phyloP scores from a whole-genome alignment of 2,329 filamentous ascomycete genomes.

The Colletotrichum viniferum region DNA sequence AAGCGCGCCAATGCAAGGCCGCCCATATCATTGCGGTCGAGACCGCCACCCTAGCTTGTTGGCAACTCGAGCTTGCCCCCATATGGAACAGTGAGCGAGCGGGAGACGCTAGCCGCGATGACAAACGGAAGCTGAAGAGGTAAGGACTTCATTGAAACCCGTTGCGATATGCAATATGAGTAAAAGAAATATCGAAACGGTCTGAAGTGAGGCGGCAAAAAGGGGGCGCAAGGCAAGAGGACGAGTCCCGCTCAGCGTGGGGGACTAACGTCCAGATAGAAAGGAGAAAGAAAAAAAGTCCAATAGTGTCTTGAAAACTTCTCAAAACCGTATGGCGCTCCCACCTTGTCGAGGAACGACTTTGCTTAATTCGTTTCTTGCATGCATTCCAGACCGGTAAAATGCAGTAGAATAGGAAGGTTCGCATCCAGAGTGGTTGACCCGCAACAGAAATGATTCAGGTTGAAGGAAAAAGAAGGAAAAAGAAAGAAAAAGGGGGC shows the following conservation, averaged over 20 bases:
- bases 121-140: background rate
- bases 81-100: background rate
- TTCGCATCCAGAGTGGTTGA: background rate
- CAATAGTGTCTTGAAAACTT: background rate
- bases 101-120: background rate
- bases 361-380: background rate
- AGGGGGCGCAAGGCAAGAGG: background rate
- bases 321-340: background rate
- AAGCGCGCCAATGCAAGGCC: background rate
- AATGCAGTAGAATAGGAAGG: background rate
- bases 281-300: background rate
- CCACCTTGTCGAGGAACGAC: background rate
- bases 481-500: slow-evolving; percentile 9
- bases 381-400: background rate
- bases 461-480: background rate
- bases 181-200: background rate
- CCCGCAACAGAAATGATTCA: background rate
- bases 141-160: background rate
- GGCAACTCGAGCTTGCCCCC: background rate
- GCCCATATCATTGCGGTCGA: background rate
- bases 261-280: background rate
- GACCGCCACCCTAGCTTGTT: background rate
- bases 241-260: background rate
- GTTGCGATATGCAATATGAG: background rate
- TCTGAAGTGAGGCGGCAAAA: background rate